Conservation (phyloP, 169 alveolate species). For the Neospora caninum region DNA sequence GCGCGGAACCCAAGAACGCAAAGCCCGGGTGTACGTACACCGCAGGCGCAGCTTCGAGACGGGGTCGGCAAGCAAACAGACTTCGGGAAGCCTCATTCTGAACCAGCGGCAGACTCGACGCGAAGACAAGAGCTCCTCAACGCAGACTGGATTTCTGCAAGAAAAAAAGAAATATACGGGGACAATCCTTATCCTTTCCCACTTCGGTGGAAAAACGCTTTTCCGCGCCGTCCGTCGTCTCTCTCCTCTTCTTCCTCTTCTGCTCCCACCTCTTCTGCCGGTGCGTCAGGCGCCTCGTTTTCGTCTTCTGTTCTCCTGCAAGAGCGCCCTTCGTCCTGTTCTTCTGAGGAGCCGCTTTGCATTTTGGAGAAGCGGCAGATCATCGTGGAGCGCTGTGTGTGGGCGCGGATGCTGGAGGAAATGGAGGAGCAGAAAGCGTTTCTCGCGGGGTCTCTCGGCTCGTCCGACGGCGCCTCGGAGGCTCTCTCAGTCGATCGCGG, state of each 20-base stretch:
- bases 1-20: neutral
- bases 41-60: neutral
- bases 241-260: neutral
- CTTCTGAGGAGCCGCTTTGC: conserved; percentile 50
- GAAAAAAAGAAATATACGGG: conserved; percentile 58
- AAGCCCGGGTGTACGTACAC: neutral
- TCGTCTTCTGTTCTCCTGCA: neutral
- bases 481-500: neutral
- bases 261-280: neutral
- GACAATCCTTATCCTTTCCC: conserved; percentile 62
- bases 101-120: too few species aligned
- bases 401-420: conserved; percentile 52
- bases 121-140: conserved; percentile 47
- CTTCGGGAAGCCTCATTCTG: neutral
- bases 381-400: conserved; percentile 63
- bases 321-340: conserved; percentile 45
- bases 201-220: conserved; percentile 40
- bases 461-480: neutral
- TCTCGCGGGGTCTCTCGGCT: neutral
- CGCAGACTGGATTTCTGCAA: conserved; percentile 50
- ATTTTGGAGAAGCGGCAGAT: conserved; percentile 63
- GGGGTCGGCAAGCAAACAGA: neutral
- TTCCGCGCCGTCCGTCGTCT: neutral
- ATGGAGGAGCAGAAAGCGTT: conserved; percentile 52
- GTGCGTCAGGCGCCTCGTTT: neutral